These are phyloP conservation scores for Sutorius australiensis DNA, from an alignment of 768 basidiomycete species.

Conservation along the genomic window DNA sequence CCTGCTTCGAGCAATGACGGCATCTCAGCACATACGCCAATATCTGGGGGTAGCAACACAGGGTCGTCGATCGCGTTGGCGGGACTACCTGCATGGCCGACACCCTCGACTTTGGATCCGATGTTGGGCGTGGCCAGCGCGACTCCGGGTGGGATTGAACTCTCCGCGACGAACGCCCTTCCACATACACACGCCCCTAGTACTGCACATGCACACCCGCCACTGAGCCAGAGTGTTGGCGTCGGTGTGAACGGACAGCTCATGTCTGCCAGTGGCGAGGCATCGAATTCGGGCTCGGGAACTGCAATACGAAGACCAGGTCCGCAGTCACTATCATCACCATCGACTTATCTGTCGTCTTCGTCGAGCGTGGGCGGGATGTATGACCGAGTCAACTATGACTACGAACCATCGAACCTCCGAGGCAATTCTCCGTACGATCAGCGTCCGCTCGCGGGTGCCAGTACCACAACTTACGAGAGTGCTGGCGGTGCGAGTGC, in stretches of 20 bases:
- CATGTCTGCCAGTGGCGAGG: constrained; percentile 12
- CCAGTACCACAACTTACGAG: constrained; percentile 15
- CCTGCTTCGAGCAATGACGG: constrained; percentile 18
- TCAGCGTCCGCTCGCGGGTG: constrained; percentile 13
- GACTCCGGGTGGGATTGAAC: constrained; percentile 32
- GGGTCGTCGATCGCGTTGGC: constrained; percentile 22
- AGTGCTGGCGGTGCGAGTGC: constrained; percentile 9
- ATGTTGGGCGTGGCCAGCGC: constrained; percentile 33
- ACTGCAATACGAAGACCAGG: constrained; percentile 11
- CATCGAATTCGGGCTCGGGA: constrained; percentile 12
- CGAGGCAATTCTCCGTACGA: constrained; percentile 21
- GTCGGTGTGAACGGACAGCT: constrained; percentile 19
- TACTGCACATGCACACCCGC: constrained; percentile 9
- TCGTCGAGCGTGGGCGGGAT: constrained; percentile 16
- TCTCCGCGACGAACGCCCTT: constrained; percentile 13
- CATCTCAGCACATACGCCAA: constrained; percentile 19
- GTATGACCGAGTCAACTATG: constrained; percentile 23
- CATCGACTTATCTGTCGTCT: constrained; percentile 14
- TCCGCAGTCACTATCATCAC: constrained; percentile 13
- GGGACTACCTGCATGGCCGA: constrained; percentile 33
- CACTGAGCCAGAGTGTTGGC: constrained; percentile 8
- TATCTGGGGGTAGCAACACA: constrained; percentile 10
- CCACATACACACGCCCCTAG: constrained; percentile 9
- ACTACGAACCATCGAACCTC: constrained; percentile 15
- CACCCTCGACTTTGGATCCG: constrained; percentile 27